A percentile compares a stretch with the other conserved stretches of the same genome.
phyloP scores from a whole-genome alignment of 495 filamentous ascomycete species.

The Aspergillus steynii region DNA sequence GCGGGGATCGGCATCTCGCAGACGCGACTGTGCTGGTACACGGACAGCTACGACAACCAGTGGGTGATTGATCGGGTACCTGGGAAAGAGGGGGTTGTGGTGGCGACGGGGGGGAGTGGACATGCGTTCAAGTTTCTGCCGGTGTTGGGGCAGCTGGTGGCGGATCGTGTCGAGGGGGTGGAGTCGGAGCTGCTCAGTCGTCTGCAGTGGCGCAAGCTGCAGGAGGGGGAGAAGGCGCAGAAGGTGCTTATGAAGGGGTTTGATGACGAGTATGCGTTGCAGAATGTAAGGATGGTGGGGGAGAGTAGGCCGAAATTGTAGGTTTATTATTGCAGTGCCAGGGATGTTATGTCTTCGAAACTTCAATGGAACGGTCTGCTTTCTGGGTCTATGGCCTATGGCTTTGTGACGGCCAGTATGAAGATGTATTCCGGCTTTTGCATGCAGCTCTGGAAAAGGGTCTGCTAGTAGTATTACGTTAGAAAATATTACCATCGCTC shows the following conservation, averaged over 20 bases:
- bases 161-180: conserved; percentile 53
- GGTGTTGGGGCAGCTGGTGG: conserved; percentile 68
- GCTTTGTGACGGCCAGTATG: too few species aligned
- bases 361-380: too few species aligned
- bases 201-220: conserved; percentile 30
- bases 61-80: conserved; percentile 69
- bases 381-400: too few species aligned
- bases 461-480: too few species aligned
- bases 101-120: conserved; percentile 74
- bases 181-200: conserved; percentile 25
- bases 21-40: conserved; percentile 80
- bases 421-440: too few species aligned
- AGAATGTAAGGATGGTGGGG: background rate
- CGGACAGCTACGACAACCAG: conserved; percentile 66
- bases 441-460: too few species aligned
- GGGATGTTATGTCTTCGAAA: too few species aligned
- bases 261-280: conserved; percentile 26
- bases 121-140: conserved; percentile 83
- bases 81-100: conserved; percentile 56
- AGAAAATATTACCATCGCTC: too few species aligned
- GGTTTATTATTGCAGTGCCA: too few species aligned
- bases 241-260: conserved; percentile 39
- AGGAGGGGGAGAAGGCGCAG: conserved; percentile 21
- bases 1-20: conserved; percentile 33
- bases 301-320: too few species aligned